phyloP scores from a whole-genome alignment of 2,329 filamentous ascomycete species.

The Penicillium occitanis region DNA sequence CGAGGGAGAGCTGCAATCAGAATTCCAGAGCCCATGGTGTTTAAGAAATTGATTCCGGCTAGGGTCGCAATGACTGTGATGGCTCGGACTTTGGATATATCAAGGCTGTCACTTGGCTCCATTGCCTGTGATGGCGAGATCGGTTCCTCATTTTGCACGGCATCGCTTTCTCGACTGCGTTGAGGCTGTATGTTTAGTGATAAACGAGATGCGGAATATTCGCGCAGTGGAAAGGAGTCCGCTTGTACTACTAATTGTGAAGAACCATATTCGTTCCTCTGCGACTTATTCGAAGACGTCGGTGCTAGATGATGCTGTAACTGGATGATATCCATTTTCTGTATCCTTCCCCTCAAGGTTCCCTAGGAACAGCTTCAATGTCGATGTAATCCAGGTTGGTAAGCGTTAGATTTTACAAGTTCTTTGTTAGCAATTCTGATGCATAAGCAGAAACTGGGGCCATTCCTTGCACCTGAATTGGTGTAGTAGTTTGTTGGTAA shows the following conservation, averaged over 20 bases:
- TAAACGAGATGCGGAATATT: neutral
- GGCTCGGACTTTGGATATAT: neutral
- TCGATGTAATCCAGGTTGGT: no score
- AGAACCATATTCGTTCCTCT: neutral
- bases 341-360: neutral
- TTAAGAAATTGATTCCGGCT: neutral
- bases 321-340: neutral
- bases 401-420: neutral
- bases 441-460: neutral
- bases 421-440: neutral
- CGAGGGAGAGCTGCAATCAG: conserved; percentile 6
- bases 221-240: neutral
- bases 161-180: neutral
- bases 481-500: no score
- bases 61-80: neutral
- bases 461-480: no score
- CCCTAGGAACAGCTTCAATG: neutral
- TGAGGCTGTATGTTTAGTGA: neutral
- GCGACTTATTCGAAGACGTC: neutral
- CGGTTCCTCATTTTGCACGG: neutral
- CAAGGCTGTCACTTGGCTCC: neutral
- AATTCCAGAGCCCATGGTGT: neutral
- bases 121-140: neutral
- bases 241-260: neutral
- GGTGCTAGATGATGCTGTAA: neutral